Evolutionary conservation across 208 protist genomes (phyloP), one percentile per base, ranked within the genome.

Genomic region (Leptomonas seymouri): DNA sequence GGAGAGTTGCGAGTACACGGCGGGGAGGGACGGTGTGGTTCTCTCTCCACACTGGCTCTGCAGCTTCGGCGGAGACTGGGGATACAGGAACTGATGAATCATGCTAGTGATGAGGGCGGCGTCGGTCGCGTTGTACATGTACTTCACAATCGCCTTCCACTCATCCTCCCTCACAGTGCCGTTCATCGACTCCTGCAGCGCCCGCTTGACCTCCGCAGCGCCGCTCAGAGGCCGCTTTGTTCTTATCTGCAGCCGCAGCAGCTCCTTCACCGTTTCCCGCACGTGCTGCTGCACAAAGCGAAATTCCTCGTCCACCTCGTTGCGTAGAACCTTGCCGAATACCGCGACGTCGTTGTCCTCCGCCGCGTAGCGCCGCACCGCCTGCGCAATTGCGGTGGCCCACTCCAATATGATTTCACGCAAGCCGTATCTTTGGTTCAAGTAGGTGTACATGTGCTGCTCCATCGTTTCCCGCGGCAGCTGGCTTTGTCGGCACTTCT

Each of bases 271-370:
- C 18, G 92, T 96, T 59, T 90, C 81, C 45, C 91, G 86, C 3
- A 98, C 50, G 68, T 96, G 86, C 41, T 75, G 71, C 71, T 98
- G 93, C 31, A 98, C 93, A 42, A 90, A 87, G 46, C 85, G 83
- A 69, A 97, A 98, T 62, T 96, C 91, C 77, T 98, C 93, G 48
- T 98, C 92, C 12, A 98, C 86, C 49, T 98, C 89, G 70, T 98
- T 96, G 44, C 85, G 83, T 20, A 98, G 68, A 34, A 98, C 94
- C 65, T 91, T 93, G 45, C 85, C 88, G 56, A 98, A 98, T 16
- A 96, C 89, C 8, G 90, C 86, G 9, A 98, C 89, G 64, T 97
- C 91, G 68, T 93, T 95, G 74, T 97, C 91, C 41, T 92, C 81
- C 11, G 80, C 63, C 6, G 79, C 77, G 63, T 89, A 93, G 31